These are phyloP conservation scores for Sanghuangporus sanghuang DNA, from an alignment of 1,284 basidiomycete species.

Conservation along the genomic window DNA sequence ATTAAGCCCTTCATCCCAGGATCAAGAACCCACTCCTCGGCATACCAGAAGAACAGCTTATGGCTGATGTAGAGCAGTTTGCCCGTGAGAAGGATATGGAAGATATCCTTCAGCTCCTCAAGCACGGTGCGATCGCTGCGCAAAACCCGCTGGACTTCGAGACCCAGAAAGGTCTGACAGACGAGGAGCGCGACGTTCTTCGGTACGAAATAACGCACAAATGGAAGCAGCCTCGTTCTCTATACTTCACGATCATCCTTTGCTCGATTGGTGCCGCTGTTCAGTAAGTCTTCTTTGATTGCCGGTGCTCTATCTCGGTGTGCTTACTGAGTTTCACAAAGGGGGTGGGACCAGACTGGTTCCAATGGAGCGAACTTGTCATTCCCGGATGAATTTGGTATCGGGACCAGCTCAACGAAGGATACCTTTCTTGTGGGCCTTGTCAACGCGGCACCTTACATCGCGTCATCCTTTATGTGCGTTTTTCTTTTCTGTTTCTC, in stretches of 20 bases:
- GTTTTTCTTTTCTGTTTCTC: constrained; percentile 52
- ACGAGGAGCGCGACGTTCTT: constrained; percentile 44
- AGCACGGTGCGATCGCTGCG: constrained; percentile 56
- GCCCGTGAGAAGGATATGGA: constrained; percentile 41
- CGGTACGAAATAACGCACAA: constrained; percentile 54
- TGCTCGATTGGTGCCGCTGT: constrained; percentile 66
- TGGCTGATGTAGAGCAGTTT: constrained; percentile 42
- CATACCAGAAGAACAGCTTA: constrained; percentile 38
- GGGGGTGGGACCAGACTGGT: constrained; percentile 60
- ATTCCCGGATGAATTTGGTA: constrained; percentile 53
- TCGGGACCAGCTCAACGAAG: constrained; percentile 23
- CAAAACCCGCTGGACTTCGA: constrained; percentile 51
- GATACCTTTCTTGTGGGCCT: constrained; percentile 44
- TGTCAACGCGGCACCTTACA: constrained; percentile 43
- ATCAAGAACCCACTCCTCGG: constrained; percentile 52
- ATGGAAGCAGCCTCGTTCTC: constrained; percentile 46
- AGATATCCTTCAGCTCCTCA: constrained; percentile 40
- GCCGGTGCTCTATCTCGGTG: neutral
- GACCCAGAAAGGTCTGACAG: constrained; percentile 41
- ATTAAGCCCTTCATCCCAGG: constrained; percentile 19
- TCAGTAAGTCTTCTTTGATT: constrained; percentile 38
- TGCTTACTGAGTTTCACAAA: constrained; percentile 21
- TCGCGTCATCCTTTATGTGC: constrained; percentile 62
- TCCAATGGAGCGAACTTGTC: constrained; percentile 62
- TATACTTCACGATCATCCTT: constrained; percentile 51